These are phyloP conservation scores for Taiozyma sp. DNA, from an alignment of 1,139 yeast species.

Conservation along the genomic window DNA sequence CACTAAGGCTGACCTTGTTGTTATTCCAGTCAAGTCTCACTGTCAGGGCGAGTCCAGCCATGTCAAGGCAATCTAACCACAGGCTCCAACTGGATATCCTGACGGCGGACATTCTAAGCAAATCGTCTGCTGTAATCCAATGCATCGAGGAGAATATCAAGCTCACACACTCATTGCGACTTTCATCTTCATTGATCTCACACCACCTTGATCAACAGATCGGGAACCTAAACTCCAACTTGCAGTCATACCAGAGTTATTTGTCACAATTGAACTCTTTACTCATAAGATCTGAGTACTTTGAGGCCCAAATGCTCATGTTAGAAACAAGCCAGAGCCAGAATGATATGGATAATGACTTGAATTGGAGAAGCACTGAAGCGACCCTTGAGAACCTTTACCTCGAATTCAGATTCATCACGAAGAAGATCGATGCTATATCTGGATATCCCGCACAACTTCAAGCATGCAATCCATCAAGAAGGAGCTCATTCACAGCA, in stretches of 20 bases:
- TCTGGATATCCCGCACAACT: not conserved
- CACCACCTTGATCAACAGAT: conserved; percentile 16
- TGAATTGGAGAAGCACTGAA: conserved; percentile 39
- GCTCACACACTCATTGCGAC: conserved; percentile 15
- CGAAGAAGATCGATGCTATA: conserved; percentile 14
- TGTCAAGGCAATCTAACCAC: conserved; percentile 2
- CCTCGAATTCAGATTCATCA: conserved; percentile 41
- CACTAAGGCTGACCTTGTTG: not conserved
- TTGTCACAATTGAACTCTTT: conserved; percentile 30
- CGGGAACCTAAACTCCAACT: conserved; percentile 9
- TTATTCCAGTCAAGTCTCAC: not conserved
- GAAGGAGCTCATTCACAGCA: not conserved
- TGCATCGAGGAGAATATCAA: conserved; percentile 21
- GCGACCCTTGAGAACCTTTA: conserved; percentile 46
- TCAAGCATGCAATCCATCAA: not conserved
- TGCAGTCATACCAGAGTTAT: conserved; percentile 18
- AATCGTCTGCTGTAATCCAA: conserved; percentile 14
- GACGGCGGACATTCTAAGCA: conserved; percentile 17
- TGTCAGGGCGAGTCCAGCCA: not conserved
- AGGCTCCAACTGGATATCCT: conserved; percentile 15
- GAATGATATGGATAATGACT: conserved; percentile 24
- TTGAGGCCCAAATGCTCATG: conserved; percentile 34
- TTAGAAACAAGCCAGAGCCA: conserved; percentile 27
- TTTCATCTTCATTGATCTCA: conserved; percentile 13
- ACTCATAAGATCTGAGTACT: conserved; percentile 32